Percentiles rank a stretch among this genome's conserved stretches.
phyloP scores from a whole-genome alignment of 306 rosid species.

The Trifolium fragiferum region DNA sequence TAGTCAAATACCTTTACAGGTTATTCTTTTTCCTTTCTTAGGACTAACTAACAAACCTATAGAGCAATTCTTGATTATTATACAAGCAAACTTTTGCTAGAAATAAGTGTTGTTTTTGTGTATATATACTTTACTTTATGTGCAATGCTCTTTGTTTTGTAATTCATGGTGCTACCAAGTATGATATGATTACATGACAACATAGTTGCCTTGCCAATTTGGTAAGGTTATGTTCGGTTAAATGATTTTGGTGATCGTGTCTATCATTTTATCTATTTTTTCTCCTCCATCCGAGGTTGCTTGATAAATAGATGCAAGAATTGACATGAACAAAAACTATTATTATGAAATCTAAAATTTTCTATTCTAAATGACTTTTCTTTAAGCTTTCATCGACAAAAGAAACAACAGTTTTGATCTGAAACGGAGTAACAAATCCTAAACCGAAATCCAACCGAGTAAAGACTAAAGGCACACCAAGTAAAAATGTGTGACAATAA shows the following conservation, averaged over 20 bases:
- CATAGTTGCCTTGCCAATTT: constrained; percentile 7
- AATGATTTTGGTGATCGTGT: neutral
- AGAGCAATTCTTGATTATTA: constrained; percentile 7
- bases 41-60: constrained; percentile 4
- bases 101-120: constrained; percentile 25
- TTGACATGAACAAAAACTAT: neutral
- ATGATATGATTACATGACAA: neutral
- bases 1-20: constrained; percentile 22
- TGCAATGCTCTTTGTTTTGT: constrained; percentile 3
- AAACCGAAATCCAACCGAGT: neutral
- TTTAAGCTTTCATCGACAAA: constrained; percentile 4
- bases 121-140: neutral
- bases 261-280: constrained; percentile 1
- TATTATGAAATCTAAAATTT: neutral
- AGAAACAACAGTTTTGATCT: neutral
- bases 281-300: neutral
- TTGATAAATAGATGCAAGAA: neutral
- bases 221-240: neutral
- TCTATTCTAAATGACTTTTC: constrained; percentile 10
- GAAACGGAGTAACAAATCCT: neutral
- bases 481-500: neutral
- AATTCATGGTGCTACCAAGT: neutral
- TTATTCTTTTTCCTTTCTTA: constrained; percentile 27
- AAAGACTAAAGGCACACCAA: neutral
- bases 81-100: neutral